Conservation (phyloP, 768 basidiomycete species). For the Suillus subaureus region DNA sequence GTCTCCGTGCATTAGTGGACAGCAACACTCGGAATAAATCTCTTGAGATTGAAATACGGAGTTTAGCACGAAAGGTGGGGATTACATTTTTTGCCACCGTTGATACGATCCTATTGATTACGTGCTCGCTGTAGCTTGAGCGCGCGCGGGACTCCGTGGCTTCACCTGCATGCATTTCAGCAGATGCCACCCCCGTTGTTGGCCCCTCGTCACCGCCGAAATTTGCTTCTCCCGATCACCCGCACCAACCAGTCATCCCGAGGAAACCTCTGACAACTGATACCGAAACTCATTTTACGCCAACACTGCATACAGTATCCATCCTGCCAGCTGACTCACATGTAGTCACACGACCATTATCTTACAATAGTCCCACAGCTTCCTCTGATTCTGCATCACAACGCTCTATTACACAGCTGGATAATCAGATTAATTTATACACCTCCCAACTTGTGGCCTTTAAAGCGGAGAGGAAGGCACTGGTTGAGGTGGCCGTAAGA, state of each 20-base stretch:
- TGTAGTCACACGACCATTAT: background rate
- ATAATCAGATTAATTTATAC: constrained; percentile 39
- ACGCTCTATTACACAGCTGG: constrained; percentile 33
- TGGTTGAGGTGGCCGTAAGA: constrained; percentile 26
- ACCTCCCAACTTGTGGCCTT: constrained; percentile 40
- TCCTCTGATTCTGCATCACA: background rate
- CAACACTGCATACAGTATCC: background rate
- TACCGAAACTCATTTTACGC: background rate
- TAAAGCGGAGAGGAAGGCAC: constrained; percentile 36
- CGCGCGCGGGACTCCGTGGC: background rate
- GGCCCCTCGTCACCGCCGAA: background rate
- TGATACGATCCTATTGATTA: background rate
- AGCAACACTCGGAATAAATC: constrained; percentile 43
- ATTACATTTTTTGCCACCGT: background rate
- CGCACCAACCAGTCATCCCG: background rate
- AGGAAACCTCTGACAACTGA: background rate
- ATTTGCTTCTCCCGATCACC: no score
- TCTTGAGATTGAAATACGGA: constrained; percentile 47
- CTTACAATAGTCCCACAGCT: background rate
- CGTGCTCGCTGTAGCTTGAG: background rate
- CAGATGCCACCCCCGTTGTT: background rate
- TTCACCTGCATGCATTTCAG: background rate
- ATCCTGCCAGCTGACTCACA: background rate
- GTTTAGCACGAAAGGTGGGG: constrained; percentile 39
- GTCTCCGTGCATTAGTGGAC: constrained; percentile 40